Conservation (phyloP, 495 filamentous ascomycete genomes). For the Parathielavia hyrcaniae region DNA sequence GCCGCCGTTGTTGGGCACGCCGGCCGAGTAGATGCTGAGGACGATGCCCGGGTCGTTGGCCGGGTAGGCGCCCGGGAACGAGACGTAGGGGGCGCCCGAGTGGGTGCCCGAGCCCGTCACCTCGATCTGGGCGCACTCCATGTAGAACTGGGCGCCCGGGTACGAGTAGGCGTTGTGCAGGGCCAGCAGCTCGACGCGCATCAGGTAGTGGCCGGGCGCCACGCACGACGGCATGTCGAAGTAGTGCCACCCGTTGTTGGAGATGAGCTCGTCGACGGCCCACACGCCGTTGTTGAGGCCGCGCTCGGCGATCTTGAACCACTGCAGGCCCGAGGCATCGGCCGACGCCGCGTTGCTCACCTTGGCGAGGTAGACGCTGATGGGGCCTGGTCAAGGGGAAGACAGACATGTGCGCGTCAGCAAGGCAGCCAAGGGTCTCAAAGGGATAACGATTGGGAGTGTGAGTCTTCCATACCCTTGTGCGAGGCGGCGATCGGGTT, state of each 20-base stretch:
- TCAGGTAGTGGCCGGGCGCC: conserved; percentile 44
- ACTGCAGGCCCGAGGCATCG: conserved; percentile 32
- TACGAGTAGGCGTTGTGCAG: conserved; percentile 39
- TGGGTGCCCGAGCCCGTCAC: conserved; percentile 44
- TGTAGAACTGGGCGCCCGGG: conserved; percentile 49
- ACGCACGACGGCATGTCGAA: conserved; percentile 44
- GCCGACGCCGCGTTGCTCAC: conserved; percentile 42
- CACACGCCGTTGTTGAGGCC: conserved; percentile 36
- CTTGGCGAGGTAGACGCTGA: conserved; percentile 47
- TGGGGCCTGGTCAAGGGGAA: too few relatives aligned
- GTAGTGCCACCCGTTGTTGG: conserved; percentile 42
- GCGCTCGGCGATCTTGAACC: conserved; percentile 44
- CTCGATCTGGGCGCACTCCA: conserved; percentile 45
- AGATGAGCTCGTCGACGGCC: conserved; percentile 21
- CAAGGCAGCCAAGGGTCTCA: neutral
- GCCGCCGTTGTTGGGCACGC: conserved; percentile 30
- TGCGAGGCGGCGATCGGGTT: conserved; percentile 46
- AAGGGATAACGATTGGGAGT: neutral
- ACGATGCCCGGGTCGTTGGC: conserved; percentile 43
- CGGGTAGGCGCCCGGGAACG: conserved; percentile 47
- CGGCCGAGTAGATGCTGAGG: conserved; percentile 39
- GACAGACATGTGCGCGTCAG: neutral
- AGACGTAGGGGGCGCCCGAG: conserved; percentile 36
- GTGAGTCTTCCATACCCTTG: conserved; percentile 35
- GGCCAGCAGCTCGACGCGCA: conserved; percentile 49